These are phyloP conservation scores for Mycena polygramma DNA, from an alignment of 768 basidiomycete genomes.

Conservation along the genomic window DNA sequence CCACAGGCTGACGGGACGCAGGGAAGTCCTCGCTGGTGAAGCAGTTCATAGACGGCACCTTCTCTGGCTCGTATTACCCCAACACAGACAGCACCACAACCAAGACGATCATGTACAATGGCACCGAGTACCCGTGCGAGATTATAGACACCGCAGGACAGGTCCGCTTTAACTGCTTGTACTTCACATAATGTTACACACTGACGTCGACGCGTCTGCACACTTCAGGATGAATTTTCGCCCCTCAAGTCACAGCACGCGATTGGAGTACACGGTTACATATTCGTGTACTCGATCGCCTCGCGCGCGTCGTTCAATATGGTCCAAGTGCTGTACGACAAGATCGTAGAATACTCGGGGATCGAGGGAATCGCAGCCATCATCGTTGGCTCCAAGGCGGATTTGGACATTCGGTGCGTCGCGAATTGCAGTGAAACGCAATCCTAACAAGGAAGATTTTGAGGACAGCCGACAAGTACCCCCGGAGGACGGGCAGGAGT, in stretches of 20 bases:
- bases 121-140: constrained; percentile 93
- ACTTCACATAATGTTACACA: too few species aligned
- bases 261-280: constrained; percentile 96
- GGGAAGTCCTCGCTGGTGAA: constrained; percentile 57
- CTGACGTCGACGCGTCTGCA: too few species aligned
- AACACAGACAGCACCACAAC: constrained; percentile 92
- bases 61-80: constrained; percentile 94
- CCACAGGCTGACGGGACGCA: too few species aligned
- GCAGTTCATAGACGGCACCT: constrained; percentile 94
- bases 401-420: constrained; percentile 78
- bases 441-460: too few species aligned
- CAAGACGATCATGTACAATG: constrained; percentile 89
- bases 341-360: constrained; percentile 90
- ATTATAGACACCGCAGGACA: constrained; percentile 99
- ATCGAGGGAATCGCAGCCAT: constrained; percentile 90
- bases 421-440: too few species aligned
- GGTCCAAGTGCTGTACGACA: constrained; percentile 93
- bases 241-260: constrained; percentile 94
- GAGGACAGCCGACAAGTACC: constrained; percentile 76
- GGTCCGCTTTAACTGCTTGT: constrained; percentile 58
- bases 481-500: constrained; percentile 56
- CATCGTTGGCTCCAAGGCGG: constrained; percentile 93
- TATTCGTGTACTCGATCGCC: constrained; percentile 95
- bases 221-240: constrained; percentile 98
- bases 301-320: constrained; percentile 95